phyloP scores from a whole-genome alignment of 2,329 filamentous ascomycete genomes.

The Trichophyton benhamiae region DNA sequence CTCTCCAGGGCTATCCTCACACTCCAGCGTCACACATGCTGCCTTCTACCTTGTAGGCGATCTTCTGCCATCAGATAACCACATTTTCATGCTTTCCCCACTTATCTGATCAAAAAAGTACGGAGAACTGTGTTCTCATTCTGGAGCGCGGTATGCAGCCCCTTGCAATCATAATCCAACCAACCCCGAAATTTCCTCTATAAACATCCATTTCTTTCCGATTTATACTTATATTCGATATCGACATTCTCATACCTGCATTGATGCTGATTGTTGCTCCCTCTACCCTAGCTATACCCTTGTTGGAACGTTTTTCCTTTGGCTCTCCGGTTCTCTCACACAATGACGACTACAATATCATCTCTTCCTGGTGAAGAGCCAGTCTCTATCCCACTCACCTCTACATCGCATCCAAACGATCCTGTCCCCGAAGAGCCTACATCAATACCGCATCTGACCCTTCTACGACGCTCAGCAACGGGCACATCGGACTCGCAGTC shows the following conservation, averaged over 20 bases:
- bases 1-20: neutral
- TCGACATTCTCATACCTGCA: neutral
- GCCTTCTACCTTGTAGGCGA: neutral
- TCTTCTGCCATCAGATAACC: neutral
- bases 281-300: neutral
- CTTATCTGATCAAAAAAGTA: slow-evolving; percentile 1
- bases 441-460: slow-evolving; percentile 25
- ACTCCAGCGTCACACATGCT: too few species aligned
- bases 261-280: neutral
- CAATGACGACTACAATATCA: neutral
- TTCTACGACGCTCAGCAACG: slow-evolving; percentile 24
- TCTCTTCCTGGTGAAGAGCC: neutral
- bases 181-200: neutral
- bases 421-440: slow-evolving; percentile 38
- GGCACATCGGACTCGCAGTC: slow-evolving; percentile 16
- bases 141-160: neutral
- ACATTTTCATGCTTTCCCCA: neutral
- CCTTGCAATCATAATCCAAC: neutral
- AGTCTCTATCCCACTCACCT: slow-evolving; percentile 21
- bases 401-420: slow-evolving; percentile 36
- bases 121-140: neutral
- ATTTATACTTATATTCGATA: neutral
- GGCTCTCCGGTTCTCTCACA: too few species aligned
- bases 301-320: too few species aligned
- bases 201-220: neutral